phyloP scores from a whole-genome alignment of 164 flowering plant species.

The Stephania cephalantha region DNA sequence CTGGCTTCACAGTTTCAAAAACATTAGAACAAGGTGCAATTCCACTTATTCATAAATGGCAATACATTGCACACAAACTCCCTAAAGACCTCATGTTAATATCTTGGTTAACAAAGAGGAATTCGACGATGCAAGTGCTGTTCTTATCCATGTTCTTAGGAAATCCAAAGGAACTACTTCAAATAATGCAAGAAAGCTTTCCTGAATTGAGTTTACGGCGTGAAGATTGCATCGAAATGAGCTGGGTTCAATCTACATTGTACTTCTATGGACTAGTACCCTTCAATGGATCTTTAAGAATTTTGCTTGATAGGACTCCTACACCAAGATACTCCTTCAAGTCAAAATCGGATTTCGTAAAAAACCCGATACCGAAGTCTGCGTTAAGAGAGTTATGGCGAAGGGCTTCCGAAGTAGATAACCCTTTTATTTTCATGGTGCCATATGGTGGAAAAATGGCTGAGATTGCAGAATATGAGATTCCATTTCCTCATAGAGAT shows the following conservation, averaged over 20 bases:
- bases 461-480: background rate
- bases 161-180: background rate
- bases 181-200: background rate
- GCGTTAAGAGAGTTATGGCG: background rate
- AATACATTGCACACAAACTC: background rate
- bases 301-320: background rate
- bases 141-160: slow-evolving; percentile 8
- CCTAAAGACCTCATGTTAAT: background rate
- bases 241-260: background rate
- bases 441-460: background rate
- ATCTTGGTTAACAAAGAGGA: no score
- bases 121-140: background rate
- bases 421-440: background rate
- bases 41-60: slow-evolving; percentile 3
- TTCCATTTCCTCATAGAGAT: slow-evolving; percentile 2
- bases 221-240: background rate
- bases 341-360: background rate
- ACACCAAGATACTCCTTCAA: background rate
- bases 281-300: background rate
- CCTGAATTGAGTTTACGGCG: background rate
- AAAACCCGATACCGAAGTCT: background rate
- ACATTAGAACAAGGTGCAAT: slow-evolving; percentile 11
- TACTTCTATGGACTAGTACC: background rate
- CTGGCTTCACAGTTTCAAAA: background rate
- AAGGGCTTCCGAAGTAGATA: background rate